Evolutionary conservation across 495 filamentous ascomycete species (phyloP).

Genomic region (Evernia prunastri): DNA sequence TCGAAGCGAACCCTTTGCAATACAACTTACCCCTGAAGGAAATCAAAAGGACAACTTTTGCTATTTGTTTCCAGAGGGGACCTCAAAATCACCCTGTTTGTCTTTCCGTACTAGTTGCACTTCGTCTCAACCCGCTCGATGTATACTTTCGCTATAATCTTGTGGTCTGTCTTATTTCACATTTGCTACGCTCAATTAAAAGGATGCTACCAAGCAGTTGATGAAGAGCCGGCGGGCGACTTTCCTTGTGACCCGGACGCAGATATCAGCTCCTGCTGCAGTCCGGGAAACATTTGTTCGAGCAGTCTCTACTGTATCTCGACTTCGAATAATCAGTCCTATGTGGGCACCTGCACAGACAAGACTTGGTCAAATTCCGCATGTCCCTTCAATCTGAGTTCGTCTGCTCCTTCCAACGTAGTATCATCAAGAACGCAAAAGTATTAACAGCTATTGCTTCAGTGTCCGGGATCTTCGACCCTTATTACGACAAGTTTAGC

Average conservation of each 20-base stretch:
- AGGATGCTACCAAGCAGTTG: not conserved
- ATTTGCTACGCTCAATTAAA: not conserved
- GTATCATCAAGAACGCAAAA: not conserved
- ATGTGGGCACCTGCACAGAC: slow-evolving; percentile 10
- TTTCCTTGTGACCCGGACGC: slow-evolving; percentile 8
- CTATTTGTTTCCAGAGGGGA: not conserved
- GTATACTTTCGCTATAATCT: not conserved
- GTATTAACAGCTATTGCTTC: not conserved
- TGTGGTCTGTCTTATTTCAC: not conserved
- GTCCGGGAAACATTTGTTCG: not conserved
- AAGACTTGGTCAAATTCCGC: slow-evolving; percentile 8
- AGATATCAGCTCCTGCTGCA: slow-evolving; percentile 11
- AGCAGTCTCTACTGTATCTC: slow-evolving; percentile 5
- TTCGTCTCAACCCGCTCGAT: not conserved
- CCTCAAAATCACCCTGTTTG: not conserved
- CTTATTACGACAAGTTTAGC: not conserved
- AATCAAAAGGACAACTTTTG: no score
- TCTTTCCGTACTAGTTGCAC: not conserved
- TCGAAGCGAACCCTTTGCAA: no score
- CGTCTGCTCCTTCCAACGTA: not conserved
- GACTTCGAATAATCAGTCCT: not conserved
- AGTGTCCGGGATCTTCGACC: not conserved
- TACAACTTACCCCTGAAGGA: no score
- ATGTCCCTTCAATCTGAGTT: slow-evolving; percentile 7
- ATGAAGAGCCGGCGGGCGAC: not conserved